Evolutionary conservation across 192 early-diverging fungal genomes (phyloP).

Genomic region (Coemansia sp.): DNA sequence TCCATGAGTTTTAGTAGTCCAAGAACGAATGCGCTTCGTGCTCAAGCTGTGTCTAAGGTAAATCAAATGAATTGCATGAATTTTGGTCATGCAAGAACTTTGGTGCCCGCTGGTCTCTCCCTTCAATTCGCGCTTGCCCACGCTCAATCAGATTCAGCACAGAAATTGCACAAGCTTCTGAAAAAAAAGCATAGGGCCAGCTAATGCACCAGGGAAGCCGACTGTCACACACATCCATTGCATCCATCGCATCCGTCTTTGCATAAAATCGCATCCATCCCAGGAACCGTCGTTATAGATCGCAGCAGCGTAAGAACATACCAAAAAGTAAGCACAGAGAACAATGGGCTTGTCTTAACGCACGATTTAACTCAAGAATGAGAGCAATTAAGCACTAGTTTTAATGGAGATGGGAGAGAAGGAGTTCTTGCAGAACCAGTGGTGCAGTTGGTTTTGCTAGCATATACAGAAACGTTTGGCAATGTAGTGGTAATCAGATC

Average conservation of each 20-base stretch:
- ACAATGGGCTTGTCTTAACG: conserved; percentile 37
- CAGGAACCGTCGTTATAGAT: neutral
- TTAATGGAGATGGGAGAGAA: conserved; percentile 15
- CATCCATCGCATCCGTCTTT: conserved; percentile 14
- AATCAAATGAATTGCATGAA: neutral
- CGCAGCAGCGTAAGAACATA: conserved; percentile 21
- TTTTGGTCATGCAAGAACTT: neutral
- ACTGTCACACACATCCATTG: conserved; percentile 15
- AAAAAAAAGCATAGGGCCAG: neutral
- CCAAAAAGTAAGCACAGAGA: conserved; percentile 15
- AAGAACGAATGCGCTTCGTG: neutral
- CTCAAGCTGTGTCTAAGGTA: neutral
- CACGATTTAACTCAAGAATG: conserved; percentile 50
- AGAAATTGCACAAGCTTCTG: neutral
- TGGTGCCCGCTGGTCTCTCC: no score
- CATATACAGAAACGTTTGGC: neutral
- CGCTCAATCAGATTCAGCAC: neutral
- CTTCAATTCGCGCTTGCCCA: neutral
- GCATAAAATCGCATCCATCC: conserved; percentile 13
- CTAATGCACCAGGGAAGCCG: neutral
- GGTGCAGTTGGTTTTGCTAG: neutral
- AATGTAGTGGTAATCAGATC: neutral
- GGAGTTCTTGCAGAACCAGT: neutral
- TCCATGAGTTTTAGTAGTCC: neutral
- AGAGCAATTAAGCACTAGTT: conserved; percentile 45